These are phyloP conservation scores for Dimargaris cristalligena DNA, from an alignment of 192 early-diverging fungal genomes.

Conservation along the genomic window DNA sequence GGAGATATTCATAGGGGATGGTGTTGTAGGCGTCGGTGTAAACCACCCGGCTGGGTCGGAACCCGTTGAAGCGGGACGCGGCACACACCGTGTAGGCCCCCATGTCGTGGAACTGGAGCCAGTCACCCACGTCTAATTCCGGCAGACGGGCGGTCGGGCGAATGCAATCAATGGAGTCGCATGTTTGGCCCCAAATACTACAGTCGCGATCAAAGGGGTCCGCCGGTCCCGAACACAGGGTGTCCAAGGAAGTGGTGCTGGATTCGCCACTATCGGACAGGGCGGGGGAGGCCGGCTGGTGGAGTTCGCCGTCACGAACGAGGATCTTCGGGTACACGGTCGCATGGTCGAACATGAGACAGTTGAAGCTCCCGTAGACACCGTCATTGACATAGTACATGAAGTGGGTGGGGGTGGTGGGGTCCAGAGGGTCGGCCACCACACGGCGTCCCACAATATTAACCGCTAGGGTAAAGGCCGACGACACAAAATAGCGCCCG, in stretches of 20 bases:
- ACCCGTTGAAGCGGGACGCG: constrained; percentile 75
- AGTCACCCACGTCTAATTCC: constrained; percentile 82
- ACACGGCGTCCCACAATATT: constrained; percentile 84
- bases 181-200: constrained; percentile 93
- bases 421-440: constrained; percentile 19
- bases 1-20: constrained; percentile 6
- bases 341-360: constrained; percentile 94
- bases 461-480: constrained; percentile 86
- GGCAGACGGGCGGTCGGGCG: constrained; percentile 46
- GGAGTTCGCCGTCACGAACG: constrained; percentile 24
- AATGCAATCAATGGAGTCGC: constrained; percentile 96
- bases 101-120: constrained; percentile 90
- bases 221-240: constrained; percentile 1
- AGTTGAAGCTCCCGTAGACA: constrained; percentile 96
- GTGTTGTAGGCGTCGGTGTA: constrained; percentile 63
- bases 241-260: background rate
- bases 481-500: constrained; percentile 87
- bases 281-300: constrained; percentile 10
- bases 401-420: constrained; percentile 26
- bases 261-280: too few species aligned
- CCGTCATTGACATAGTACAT: constrained; percentile 98
- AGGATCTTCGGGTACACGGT: constrained; percentile 54
- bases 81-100: constrained; percentile 94
- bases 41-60: constrained; percentile 61
- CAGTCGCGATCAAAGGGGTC: constrained; percentile 20